Percentiles rank a stretch among this genome's conserved stretches.
Evolutionary conservation across 202 grass and related monocot genomes (phyloP).

Genomic region (Hordeum pubiflorum): DNA sequence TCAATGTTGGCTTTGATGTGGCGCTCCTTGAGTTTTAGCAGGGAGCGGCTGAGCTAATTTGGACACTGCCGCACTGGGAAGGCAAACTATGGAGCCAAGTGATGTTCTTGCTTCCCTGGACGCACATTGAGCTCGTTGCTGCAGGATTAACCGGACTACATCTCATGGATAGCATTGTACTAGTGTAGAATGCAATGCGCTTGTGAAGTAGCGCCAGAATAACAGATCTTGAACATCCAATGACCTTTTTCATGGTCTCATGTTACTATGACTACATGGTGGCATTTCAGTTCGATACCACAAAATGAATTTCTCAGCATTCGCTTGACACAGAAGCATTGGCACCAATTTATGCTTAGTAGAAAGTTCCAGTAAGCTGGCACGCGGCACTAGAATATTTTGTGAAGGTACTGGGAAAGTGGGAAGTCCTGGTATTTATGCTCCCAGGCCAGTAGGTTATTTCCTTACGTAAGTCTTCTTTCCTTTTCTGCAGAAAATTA

Average conservation of each 20-base stretch:
- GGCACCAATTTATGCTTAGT: not conserved
- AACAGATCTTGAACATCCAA: not conserved
- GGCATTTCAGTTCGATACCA: not conserved
- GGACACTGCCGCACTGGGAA: no score
- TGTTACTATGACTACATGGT: not conserved
- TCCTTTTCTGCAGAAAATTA: not conserved
- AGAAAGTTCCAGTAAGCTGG: not conserved
- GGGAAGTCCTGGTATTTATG: not conserved
- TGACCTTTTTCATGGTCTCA: not conserved
- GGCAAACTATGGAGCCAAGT: not conserved
- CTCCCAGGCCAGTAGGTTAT: not conserved
- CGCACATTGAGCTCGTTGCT: not conserved
- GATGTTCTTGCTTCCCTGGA: not conserved
- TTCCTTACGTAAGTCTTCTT: not conserved
- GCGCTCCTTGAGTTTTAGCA: no score
- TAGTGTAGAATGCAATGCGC: not conserved
- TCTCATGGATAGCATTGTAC: not conserved
- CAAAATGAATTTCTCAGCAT: not conserved
- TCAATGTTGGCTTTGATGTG: no score
- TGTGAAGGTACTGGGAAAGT: not conserved
- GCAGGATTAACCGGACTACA: not conserved
- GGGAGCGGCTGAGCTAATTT: no score
- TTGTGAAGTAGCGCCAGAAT: not conserved
- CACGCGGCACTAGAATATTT: not conserved
- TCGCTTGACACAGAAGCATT: not conserved